These are phyloP conservation scores for Tylopilus intermedius DNA, from an alignment of 768 basidiomycete genomes.

Conservation along the genomic window DNA sequence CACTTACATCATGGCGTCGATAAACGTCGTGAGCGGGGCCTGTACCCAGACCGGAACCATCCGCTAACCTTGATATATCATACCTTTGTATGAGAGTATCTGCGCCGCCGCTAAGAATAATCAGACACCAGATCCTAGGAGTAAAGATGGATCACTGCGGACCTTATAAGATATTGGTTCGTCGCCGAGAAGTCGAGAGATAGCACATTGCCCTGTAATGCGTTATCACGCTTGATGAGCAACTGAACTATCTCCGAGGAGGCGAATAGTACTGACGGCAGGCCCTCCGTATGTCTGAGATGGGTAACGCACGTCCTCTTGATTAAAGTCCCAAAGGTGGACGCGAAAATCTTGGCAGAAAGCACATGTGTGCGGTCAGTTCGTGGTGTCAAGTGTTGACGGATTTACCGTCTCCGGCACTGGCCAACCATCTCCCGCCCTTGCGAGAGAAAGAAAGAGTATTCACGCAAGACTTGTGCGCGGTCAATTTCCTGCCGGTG, in stretches of 20 bases:
- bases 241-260: conserved; percentile 26
- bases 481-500: conserved; percentile 30
- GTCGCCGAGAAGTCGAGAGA: conserved; percentile 64
- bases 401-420: conserved; percentile 62
- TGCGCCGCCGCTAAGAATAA: conserved; percentile 46
- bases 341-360: conserved; percentile 45
- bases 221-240: conserved; percentile 15
- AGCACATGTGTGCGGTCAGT: conserved; percentile 11
- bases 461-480: conserved; percentile 63
- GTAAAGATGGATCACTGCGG: conserved; percentile 28
- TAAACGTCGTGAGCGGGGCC: conserved; percentile 24
- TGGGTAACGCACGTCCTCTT: conserved; percentile 46
- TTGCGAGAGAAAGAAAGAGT: conserved; percentile 56
- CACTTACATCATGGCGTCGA: conserved; percentile 30
- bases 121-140: conserved; percentile 5
- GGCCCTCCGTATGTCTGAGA: conserved; percentile 45
- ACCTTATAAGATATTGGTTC: conserved; percentile 64
- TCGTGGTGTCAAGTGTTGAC: conserved; percentile 1
- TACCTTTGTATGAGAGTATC: conserved; percentile 50
- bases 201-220: conserved; percentile 61
- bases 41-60: conserved; percentile 6
- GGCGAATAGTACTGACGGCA: conserved; percentile 20
- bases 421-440: conserved; percentile 59
- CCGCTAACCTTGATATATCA: conserved; percentile 40
- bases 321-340: conserved; percentile 63